phyloP scores from a whole-genome alignment of 306 rosid genomes.

The Geum urbanum region DNA sequence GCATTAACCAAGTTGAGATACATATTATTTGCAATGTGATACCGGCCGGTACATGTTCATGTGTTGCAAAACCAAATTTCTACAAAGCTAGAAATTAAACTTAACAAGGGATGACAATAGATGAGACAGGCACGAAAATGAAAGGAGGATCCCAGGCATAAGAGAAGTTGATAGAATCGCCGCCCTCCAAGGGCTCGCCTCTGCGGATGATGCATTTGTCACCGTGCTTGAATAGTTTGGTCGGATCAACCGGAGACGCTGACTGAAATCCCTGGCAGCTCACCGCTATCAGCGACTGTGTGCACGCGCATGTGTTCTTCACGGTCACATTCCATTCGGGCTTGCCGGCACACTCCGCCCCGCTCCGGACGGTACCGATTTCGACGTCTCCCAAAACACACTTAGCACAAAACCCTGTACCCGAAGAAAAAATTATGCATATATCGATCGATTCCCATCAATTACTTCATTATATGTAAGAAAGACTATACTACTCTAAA shows the following conservation, averaged over 20 bases:
- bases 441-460: too few relatives aligned
- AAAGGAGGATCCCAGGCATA: slow-evolving; percentile 4
- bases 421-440: background rate
- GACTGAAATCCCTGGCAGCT: slow-evolving; percentile 2
- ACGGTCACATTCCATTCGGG: slow-evolving; percentile 7
- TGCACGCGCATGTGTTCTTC: background rate
- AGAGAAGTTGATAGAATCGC: background rate
- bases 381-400: slow-evolving; percentile 1
- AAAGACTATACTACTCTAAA: too few relatives aligned
- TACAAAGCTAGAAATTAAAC: background rate
- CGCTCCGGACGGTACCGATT: background rate
- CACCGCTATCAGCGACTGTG: background rate
- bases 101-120: background rate
- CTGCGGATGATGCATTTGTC: background rate
- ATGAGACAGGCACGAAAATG: background rate
- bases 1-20: background rate
- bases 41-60: background rate
- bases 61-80: background rate
- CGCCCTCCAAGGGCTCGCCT: background rate
- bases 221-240: background rate
- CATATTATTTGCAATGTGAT: background rate
- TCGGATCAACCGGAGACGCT: background rate
- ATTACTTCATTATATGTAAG: too few relatives aligned
- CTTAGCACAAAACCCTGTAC: background rate
- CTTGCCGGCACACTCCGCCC: background rate